Evolutionary conservation across 1,139 yeast genomes (phyloP).

Genomic region (Kodamaea sp.): DNA sequence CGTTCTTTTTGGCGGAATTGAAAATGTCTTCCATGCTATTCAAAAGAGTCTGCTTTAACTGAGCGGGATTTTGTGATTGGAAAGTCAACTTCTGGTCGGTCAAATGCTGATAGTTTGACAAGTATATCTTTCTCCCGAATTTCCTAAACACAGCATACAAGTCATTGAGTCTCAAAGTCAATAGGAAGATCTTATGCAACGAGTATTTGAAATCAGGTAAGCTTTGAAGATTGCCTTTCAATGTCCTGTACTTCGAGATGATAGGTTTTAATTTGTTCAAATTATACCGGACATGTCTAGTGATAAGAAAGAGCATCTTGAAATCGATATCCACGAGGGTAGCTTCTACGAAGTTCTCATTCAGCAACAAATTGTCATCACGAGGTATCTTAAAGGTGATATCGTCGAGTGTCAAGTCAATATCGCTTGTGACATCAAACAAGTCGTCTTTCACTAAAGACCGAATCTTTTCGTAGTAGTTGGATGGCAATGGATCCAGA

Average conservation of each 20-base stretch:
- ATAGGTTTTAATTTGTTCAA: conserved; percentile 29
- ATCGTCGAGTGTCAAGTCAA: conserved; percentile 16
- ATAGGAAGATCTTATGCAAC: conserved; percentile 50
- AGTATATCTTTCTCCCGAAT: conserved; percentile 45
- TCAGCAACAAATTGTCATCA: conserved; percentile 12
- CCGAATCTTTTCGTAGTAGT: conserved; percentile 12
- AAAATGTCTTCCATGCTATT: conserved; percentile 45
- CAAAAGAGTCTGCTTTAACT: conserved; percentile 31
- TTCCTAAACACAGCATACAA: conserved; percentile 44
- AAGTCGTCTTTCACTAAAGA: conserved; percentile 9
- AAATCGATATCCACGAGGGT: conserved; percentile 46
- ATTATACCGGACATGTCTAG: conserved; percentile 21
- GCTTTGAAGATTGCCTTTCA: conserved; percentile 20
- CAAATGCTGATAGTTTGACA: conserved; percentile 43
- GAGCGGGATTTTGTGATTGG: conserved; percentile 28
- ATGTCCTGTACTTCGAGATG: conserved; percentile 22
- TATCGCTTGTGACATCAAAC: conserved; percentile 10
- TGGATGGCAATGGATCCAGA: conserved; percentile 12
- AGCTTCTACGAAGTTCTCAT: conserved; percentile 25
- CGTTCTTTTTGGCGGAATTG: conserved; percentile 51
- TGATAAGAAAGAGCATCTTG: conserved; percentile 30
- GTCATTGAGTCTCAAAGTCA: conserved; percentile 48
- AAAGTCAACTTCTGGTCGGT: conserved; percentile 39
- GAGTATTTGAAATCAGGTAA: conserved; percentile 36
- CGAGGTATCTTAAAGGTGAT: conserved; percentile 13